These are phyloP conservation scores for Monilinia fructigena DNA, from an alignment of 2,329 filamentous ascomycete genomes.

Conservation along the genomic window DNA sequence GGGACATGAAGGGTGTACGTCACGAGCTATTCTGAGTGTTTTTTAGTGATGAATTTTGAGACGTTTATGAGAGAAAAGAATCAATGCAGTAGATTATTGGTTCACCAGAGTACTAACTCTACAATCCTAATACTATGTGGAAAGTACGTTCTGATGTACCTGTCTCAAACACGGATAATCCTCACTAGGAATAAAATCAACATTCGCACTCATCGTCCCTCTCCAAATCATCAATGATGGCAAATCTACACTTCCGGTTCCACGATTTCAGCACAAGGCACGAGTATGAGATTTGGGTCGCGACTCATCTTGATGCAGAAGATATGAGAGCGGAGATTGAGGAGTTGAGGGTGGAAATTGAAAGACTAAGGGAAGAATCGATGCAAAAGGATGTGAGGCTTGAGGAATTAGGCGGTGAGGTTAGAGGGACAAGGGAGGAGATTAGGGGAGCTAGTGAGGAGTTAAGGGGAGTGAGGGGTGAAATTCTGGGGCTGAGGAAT, in stretches of 20 bases:
- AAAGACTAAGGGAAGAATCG: neutral
- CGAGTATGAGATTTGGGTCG: neutral
- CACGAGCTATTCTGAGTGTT: neutral
- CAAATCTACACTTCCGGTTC: constrained; percentile 3
- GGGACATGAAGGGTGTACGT: neutral
- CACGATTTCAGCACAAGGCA: neutral
- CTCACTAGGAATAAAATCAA: no score
- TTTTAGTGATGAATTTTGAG: neutral
- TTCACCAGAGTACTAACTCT: neutral
- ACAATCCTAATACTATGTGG: neutral
- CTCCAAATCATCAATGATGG: neutral
- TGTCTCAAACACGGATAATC: no score
- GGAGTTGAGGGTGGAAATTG: neutral
- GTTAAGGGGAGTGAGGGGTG: neutral
- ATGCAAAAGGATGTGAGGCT: neutral
- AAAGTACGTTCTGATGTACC: neutral
- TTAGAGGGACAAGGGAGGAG: neutral
- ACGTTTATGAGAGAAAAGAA: neutral
- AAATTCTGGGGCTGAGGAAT: neutral
- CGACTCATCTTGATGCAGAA: neutral
- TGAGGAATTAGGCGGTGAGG: neutral
- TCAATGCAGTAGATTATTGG: neutral
- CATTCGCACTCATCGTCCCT: no score
- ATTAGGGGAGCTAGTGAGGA: neutral
- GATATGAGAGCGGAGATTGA: neutral